These are phyloP conservation scores for Aspergillus sojae DNA, from an alignment of 2,329 filamentous ascomycete genomes.

Conservation along the genomic window DNA sequence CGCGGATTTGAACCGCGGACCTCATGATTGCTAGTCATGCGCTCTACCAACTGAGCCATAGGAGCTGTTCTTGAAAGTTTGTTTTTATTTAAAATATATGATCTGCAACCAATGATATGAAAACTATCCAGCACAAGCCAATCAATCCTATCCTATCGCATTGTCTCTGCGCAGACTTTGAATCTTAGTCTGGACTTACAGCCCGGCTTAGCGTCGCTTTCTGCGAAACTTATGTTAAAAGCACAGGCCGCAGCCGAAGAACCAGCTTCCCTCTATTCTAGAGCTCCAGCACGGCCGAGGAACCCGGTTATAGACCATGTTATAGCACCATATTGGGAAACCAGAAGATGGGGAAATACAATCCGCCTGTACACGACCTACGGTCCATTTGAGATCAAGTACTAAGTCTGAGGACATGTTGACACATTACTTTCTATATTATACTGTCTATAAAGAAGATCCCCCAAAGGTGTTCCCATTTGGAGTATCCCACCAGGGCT, in stretches of 20 bases:
- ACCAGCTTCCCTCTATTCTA: too few relatives aligned
- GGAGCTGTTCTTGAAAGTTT: not conserved
- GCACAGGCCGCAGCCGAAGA: too few relatives aligned
- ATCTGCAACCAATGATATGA: not conserved
- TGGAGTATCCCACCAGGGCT: slow-evolving; percentile 36
- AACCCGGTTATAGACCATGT: too few relatives aligned
- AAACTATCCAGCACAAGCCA: too few relatives aligned
- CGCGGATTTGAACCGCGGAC: slow-evolving; percentile 3
- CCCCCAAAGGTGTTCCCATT: slow-evolving; percentile 20
- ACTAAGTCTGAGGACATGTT: not conserved
- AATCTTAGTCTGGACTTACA: too few relatives aligned
- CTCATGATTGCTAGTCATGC: slow-evolving; percentile 1
- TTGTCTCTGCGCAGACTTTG: too few relatives aligned
- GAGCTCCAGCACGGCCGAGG: too few relatives aligned
- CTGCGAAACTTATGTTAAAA: too few relatives aligned
- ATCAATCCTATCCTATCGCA: too few relatives aligned
- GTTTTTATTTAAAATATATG: not conserved
- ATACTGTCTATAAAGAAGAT: slow-evolving; percentile 20
- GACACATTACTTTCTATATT: not conserved
- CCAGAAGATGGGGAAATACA: not conserved
- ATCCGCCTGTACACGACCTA: not conserved
- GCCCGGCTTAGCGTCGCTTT: too few relatives aligned
- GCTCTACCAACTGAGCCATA: slow-evolving; percentile 1
- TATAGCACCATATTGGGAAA: not conserved
- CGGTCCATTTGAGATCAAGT: not conserved